A percentile compares a stretch with the other conserved stretches of the same genome.
These are phyloP conservation scores for Aspergillus unguis DNA, from an alignment of 2,329 filamentous ascomycete genomes.

Conservation along the genomic window DNA sequence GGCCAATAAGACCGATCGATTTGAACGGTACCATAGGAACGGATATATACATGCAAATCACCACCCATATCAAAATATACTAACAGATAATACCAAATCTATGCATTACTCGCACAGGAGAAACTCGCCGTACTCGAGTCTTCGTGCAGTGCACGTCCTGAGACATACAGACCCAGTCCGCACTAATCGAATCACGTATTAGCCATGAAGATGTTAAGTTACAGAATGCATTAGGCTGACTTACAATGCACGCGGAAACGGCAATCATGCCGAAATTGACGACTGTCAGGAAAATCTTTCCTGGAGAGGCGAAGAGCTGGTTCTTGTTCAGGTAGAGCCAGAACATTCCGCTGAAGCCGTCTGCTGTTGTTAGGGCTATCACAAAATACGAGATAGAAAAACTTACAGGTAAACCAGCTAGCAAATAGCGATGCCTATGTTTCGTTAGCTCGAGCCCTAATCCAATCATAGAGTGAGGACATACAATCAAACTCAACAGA, in stretches of 20 bases:
- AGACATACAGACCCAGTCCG: constrained; percentile 33
- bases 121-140: constrained; percentile 30
- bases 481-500: constrained; percentile 59
- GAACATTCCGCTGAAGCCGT: constrained; percentile 35
- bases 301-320: constrained; percentile 27
- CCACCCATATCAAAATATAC: not conserved
- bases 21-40: too few relatives aligned
- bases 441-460: not conserved
- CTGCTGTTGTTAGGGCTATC: not conserved
- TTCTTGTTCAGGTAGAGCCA: constrained; percentile 37
- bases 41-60: too few relatives aligned
- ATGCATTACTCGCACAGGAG: constrained; percentile 31
- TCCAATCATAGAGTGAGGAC: not conserved
- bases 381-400: too few relatives aligned
- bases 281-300: constrained; percentile 28
- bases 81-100: not conserved
- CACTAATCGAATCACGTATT: constrained; percentile 19
- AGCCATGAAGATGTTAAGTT: not conserved
- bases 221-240: constrained; percentile 1
- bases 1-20: too few relatives aligned
- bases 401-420: constrained; percentile 62
- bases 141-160: constrained; percentile 33
- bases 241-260: constrained; percentile 24
- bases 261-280: constrained; percentile 26
- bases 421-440: constrained; percentile 55